A percentile compares a stretch with the other conserved stretches of the same genome.
phyloP scores from a whole-genome alignment of 2,329 filamentous ascomycete genomes.

The Phoma herbarum region DNA sequence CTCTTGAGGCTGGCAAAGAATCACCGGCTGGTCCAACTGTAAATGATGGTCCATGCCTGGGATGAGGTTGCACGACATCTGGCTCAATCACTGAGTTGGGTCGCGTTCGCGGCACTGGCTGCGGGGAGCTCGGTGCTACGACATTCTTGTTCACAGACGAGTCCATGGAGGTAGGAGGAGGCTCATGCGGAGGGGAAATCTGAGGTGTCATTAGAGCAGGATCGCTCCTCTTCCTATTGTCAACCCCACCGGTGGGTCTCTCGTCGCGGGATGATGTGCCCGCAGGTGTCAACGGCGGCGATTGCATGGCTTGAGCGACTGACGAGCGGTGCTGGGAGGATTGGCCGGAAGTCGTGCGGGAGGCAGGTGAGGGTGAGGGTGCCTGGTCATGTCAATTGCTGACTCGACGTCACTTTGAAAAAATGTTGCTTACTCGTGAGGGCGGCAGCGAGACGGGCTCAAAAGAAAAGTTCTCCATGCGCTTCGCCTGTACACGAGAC shows the following conservation, averaged over 20 bases:
- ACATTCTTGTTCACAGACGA: slow-evolving; percentile 32
- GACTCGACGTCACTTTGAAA: slow-evolving; percentile 9
- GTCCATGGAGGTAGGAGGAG: slow-evolving; percentile 58
- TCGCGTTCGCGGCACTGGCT: slow-evolving; percentile 45
- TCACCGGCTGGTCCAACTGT: slow-evolving; percentile 66
- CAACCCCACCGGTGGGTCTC: slow-evolving; percentile 46
- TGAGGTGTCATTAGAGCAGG: slow-evolving; percentile 65
- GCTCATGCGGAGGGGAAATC: slow-evolving; percentile 63
- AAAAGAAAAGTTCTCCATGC: slow-evolving; percentile 87
- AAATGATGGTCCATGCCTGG: slow-evolving; percentile 63
- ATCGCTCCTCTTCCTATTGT: slow-evolving; percentile 51
- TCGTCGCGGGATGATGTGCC: slow-evolving; percentile 72
- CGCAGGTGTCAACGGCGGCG: slow-evolving; percentile 87
- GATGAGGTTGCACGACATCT: slow-evolving; percentile 55
- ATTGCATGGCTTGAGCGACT: slow-evolving; percentile 75
- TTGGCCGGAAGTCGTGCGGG: slow-evolving; percentile 61
- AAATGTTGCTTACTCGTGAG: slow-evolving; percentile 72
- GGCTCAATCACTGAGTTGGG: slow-evolving; percentile 57
- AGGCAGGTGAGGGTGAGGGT: slow-evolving; percentile 57
- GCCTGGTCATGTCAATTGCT: slow-evolving; percentile 50
- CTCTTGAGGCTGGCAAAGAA: slow-evolving; percentile 62
- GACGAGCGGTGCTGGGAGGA: slow-evolving; percentile 59
- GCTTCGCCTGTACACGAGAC: slow-evolving; percentile 78
- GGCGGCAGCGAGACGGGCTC: slow-evolving; percentile 89
- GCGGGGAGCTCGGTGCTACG: slow-evolving; percentile 41